Evolutionary conservation across 345 rosid genomes (phyloP).

Genomic region (Gossypium herbaceum): DNA sequence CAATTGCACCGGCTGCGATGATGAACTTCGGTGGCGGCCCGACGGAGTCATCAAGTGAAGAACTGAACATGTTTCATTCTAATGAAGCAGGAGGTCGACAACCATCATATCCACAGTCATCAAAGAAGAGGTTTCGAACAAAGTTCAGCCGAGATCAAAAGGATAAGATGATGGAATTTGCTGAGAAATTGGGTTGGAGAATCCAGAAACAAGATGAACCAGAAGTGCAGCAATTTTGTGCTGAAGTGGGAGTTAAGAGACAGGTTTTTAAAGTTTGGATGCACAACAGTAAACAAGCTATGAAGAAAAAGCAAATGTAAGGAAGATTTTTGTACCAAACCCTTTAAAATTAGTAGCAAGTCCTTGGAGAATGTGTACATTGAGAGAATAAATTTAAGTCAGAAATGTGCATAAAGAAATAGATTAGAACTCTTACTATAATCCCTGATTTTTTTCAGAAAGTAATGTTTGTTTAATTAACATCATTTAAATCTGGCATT

Average conservation of each 20-base stretch:
- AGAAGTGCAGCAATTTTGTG: slow-evolving; percentile 46
- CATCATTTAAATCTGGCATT: background rate
- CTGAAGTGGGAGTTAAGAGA: slow-evolving; percentile 47
- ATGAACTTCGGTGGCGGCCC: slow-evolving; percentile 40
- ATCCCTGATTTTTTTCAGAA: background rate
- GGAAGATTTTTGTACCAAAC: background rate
- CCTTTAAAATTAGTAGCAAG: background rate
- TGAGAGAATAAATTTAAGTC: slow-evolving; percentile 3
- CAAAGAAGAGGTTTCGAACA: slow-evolving; percentile 61
- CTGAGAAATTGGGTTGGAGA: slow-evolving; percentile 54
- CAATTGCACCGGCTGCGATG: slow-evolving; percentile 42
- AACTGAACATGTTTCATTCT: slow-evolving; percentile 37
- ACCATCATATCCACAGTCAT: slow-evolving; percentile 10
- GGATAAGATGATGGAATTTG: slow-evolving; percentile 54
- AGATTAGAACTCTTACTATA: background rate
- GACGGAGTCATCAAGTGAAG: slow-evolving; percentile 37
- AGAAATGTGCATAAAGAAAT: slow-evolving; percentile 14
- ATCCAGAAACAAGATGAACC: slow-evolving; percentile 48
- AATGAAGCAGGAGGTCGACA: slow-evolving; percentile 14
- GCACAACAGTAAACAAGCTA: slow-evolving; percentile 64
- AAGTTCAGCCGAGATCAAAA: slow-evolving; percentile 67
- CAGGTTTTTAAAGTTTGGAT: slow-evolving; percentile 76
- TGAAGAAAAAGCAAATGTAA: slow-evolving; percentile 55
- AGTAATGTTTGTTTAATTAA: background rate
- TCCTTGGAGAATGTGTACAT: background rate